Percentiles rank a stretch among this genome's conserved stretches.
These are phyloP conservation scores for Oryza brachyantha DNA, from an alignment of 176 grass and related monocot species.

Conservation along the genomic window DNA sequence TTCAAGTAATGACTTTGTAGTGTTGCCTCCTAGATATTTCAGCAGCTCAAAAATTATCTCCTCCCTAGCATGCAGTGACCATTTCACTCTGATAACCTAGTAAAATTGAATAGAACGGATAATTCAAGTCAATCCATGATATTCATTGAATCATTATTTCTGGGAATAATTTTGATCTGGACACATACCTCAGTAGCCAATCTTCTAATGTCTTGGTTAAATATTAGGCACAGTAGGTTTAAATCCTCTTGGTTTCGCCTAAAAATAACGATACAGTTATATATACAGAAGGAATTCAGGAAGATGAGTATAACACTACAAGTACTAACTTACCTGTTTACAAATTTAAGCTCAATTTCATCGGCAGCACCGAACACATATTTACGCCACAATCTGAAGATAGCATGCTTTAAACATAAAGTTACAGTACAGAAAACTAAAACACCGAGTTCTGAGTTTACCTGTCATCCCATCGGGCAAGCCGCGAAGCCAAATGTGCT, in stretches of 20 bases:
- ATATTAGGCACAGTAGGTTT: conserved; percentile 54
- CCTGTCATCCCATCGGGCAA: conserved; percentile 65
- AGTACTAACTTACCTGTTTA: conserved; percentile 40
- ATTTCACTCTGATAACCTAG: conserved; percentile 74
- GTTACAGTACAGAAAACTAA: background rate
- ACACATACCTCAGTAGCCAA: conserved; percentile 51
- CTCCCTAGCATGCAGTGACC: conserved; percentile 68
- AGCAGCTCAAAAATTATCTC: conserved; percentile 63
- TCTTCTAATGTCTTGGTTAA: conserved; percentile 74
- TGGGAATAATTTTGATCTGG: background rate
- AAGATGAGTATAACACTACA: background rate
- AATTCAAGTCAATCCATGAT: background rate
- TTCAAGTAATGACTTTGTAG: conserved; percentile 46
- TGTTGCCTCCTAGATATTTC: conserved; percentile 37
- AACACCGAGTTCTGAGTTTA: background rate
- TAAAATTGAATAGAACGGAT: background rate
- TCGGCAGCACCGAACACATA: conserved; percentile 50
- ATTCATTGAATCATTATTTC: background rate
- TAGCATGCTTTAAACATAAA: background rate
- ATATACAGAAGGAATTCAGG: background rate
- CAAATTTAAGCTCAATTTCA: conserved; percentile 70
- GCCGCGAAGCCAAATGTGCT: conserved; percentile 52
- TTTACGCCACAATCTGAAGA: conserved; percentile 52
- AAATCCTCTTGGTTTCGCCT: conserved; percentile 67
- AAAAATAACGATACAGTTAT: conserved; percentile 7